Percentiles rank a stretch among this genome's conserved stretches.
Conservation (phyloP, 2,329 filamentous ascomycete species). For the Tympanopsis confertula region DNA sequence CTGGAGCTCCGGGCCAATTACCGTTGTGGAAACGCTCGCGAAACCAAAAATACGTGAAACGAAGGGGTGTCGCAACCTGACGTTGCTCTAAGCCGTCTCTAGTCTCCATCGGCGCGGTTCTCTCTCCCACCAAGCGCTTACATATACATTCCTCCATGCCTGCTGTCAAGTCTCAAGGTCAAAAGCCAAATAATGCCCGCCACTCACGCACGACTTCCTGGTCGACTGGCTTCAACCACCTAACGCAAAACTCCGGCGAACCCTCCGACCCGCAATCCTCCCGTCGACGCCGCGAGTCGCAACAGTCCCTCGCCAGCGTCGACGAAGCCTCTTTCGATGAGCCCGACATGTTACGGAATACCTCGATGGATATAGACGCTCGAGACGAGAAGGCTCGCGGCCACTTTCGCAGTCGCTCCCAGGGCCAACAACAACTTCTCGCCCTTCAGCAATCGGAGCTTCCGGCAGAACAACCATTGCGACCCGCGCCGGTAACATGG, state of each 20-base stretch:
- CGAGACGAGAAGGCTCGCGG: background rate
- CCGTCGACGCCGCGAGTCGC: background rate
- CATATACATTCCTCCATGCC: background rate
- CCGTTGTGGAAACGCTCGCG: too few species aligned
- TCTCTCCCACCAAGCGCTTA: background rate
- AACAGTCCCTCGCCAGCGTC: background rate
- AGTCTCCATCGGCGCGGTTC: too few species aligned
- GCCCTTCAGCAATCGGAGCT: background rate
- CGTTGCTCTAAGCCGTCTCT: too few species aligned
- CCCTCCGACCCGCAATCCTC: background rate
- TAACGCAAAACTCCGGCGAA: background rate
- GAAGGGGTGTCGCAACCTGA: too few species aligned
- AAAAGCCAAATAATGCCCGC: background rate
- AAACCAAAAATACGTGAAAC: too few species aligned
- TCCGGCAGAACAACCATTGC: background rate
- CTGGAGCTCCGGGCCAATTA: too few species aligned
- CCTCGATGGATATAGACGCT: background rate
- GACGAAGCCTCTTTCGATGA: background rate
- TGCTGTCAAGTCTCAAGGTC: background rate
- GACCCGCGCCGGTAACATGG: slow-evolving; percentile 45
- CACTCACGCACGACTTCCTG: background rate
- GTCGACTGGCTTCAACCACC: background rate
- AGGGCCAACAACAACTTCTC: background rate
- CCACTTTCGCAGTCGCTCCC: background rate
- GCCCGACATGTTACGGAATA: background rate